Evolutionary conservation across 345 rosid species (phyloP).

Genomic region (Citropsis articulata): DNA sequence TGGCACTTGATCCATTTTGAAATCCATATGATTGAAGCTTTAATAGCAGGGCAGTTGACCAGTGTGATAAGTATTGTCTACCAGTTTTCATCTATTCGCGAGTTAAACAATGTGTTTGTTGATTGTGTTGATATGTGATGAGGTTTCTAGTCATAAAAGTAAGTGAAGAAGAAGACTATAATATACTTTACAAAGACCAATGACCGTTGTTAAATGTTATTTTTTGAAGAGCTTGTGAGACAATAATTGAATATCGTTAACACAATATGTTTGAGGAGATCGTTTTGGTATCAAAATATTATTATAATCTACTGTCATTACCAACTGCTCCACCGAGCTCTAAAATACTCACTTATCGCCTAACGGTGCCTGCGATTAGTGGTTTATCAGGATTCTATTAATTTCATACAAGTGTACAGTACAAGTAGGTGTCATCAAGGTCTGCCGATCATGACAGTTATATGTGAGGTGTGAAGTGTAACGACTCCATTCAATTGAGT

Average conservation of each 20-base stretch:
- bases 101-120: background rate
- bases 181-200: background rate
- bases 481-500: too few species aligned
- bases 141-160: background rate
- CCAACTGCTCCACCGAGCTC: too few species aligned
- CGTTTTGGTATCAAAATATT: too few species aligned
- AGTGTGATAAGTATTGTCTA: background rate
- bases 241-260: background rate
- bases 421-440: too few species aligned
- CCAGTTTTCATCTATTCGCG: background rate
- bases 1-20: background rate
- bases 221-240: background rate
- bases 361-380: too few species aligned
- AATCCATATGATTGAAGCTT: background rate
- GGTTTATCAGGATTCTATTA: too few species aligned
- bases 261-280: background rate
- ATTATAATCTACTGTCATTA: too few species aligned
- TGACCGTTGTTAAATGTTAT: background rate
- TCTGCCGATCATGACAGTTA: too few species aligned
- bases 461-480: too few species aligned
- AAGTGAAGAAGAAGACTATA: background rate
- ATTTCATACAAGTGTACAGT: too few species aligned
- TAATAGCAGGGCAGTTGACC: background rate
- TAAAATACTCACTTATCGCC: too few species aligned
- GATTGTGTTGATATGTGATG: background rate